Base-by-base conservation (phyloP, 2,329 filamentous ascomycete species). In the Sphaerostilbella broomeana region DNA sequence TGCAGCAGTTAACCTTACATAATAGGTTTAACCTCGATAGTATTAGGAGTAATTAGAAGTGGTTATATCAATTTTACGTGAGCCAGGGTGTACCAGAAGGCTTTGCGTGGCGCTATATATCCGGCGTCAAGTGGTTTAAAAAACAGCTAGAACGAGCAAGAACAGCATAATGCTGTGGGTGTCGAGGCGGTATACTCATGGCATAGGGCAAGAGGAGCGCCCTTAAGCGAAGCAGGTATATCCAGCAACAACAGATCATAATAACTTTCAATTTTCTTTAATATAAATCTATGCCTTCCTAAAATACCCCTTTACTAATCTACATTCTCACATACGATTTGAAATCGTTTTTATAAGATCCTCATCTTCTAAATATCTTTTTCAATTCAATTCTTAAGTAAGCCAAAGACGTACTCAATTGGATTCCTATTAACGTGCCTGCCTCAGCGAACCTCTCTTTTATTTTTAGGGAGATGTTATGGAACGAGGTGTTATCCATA, bases 301-400 rank as follows among this genome's bases (percentile, higher is more conserved):
- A 20, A 48, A 48, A 24, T 48, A 43, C 4, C 47, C 41, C 35
- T 42, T 45, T 13, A 43, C 44, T 30, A 9, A 51, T 42, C 32
- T 51, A 37, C 42, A 50, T 51, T 26, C 31, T 34, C 10, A 51
- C 17, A 26, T 50, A 51, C 10, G 39, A 47, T 25, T 47, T 51
- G n/a, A 11, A 50, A 50, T 43, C 26, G 38, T 43, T 18, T 48
- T 21, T 17, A 50, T 50, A 10, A 48, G 42, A 35, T 50, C 47
- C 30, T 40, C 41, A 29, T 51, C 40, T 38, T 48, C 35, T n/a
- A 19, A 24, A n/a, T 35, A 46, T 32, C 37, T 43, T 38, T 48
- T 44, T 32, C 28, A 29, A 47, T 47, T 26, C 38, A 38, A 19
- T 45, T 46, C 31, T 50, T 50, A 20, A 50, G 16, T 6, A 37